Percentiles rank a stretch among this genome's conserved stretches.
phyloP scores from a whole-genome alignment of 176 grass and related monocot species.

The Leersia perrieri region DNA sequence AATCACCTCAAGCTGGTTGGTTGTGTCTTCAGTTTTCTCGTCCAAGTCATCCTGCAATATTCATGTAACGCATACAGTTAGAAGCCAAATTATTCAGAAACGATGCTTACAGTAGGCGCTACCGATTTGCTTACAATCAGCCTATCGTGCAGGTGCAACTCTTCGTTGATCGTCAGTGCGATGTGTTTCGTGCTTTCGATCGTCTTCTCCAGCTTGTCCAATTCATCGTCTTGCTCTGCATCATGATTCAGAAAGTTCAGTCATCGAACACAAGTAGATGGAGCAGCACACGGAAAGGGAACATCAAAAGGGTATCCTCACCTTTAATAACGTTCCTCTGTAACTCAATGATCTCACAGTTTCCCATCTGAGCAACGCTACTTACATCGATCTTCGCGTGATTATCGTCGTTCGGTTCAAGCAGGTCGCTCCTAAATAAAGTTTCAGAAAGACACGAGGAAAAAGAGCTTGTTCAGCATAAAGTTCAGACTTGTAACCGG shows the following conservation, averaged over 20 bases:
- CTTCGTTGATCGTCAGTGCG: conserved; percentile 70
- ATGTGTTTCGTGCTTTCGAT: conserved; percentile 73
- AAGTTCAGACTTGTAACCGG: neutral
- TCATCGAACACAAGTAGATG: neutral
- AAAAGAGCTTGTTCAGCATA: neutral
- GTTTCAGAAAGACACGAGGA: neutral
- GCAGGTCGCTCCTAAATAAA: conserved; percentile 40
- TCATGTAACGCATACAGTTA: neutral
- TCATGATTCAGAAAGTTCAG: neutral
- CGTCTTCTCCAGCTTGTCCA: conserved; percentile 57
- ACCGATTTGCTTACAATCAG: conserved; percentile 60
- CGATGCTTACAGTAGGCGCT: neutral
- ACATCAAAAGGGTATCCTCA: neutral
- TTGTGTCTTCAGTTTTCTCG: conserved; percentile 49
- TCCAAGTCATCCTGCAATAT: conserved; percentile 63
- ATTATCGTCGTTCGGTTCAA: conserved; percentile 42
- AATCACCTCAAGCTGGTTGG: conserved; percentile 50
- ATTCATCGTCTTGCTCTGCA: conserved; percentile 65
- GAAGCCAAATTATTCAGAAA: neutral
- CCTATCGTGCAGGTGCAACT: conserved; percentile 67
- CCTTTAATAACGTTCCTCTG: conserved; percentile 75
- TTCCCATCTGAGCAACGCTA: conserved; percentile 47
- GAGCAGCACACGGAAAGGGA: neutral
- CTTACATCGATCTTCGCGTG: conserved; percentile 45
- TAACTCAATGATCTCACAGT: conserved; percentile 48